A percentile compares a stretch with the other conserved stretches of the same genome.
Evolutionary conservation across 768 basidiomycete species (phyloP).

Genomic region (Epithele typhae): DNA sequence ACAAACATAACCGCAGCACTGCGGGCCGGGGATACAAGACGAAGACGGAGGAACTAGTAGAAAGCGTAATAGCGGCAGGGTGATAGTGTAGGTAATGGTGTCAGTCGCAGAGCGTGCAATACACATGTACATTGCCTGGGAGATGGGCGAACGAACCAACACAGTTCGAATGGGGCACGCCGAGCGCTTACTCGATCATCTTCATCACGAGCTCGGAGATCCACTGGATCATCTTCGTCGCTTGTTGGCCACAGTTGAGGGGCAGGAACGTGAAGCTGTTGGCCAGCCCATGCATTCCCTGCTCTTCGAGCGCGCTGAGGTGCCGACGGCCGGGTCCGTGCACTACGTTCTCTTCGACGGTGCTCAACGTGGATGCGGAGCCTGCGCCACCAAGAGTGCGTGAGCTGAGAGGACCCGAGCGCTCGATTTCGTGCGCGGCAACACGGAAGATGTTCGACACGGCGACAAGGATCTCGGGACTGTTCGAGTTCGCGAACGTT

Average conservation of each 20-base stretch:
- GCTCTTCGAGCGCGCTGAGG: constrained; percentile 59
- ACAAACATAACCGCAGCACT: too few relatives aligned
- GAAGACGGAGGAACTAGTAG: too few relatives aligned
- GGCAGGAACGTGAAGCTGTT: constrained; percentile 69
- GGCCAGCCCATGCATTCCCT: constrained; percentile 72
- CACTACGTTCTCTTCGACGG: constrained; percentile 48
- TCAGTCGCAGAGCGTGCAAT: too few relatives aligned
- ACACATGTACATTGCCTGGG: too few relatives aligned
- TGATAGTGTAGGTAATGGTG: too few relatives aligned
- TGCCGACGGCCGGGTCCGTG: constrained; percentile 49
- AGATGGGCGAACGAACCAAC: too few relatives aligned
- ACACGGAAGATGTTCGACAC: constrained; percentile 76
- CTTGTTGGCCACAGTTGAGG: constrained; percentile 29
- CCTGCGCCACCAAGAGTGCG: constrained; percentile 21
- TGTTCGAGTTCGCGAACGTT: constrained; percentile 66
- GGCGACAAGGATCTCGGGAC: constrained; percentile 62
- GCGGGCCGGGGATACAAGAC: too few relatives aligned
- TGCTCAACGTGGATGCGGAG: constrained; percentile 63
- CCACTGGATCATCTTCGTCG: constrained; percentile 68
- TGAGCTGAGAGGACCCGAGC: constrained; percentile 32
- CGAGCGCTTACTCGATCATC: constrained; percentile 39
- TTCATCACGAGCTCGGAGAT: constrained; percentile 58
- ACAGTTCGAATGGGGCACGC: too few relatives aligned
- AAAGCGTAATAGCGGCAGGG: too few relatives aligned
- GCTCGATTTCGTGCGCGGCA: constrained; percentile 52